Evolutionary conservation across 495 filamentous ascomycete species (phyloP).

Genomic region (Xylaria telfairii): DNA sequence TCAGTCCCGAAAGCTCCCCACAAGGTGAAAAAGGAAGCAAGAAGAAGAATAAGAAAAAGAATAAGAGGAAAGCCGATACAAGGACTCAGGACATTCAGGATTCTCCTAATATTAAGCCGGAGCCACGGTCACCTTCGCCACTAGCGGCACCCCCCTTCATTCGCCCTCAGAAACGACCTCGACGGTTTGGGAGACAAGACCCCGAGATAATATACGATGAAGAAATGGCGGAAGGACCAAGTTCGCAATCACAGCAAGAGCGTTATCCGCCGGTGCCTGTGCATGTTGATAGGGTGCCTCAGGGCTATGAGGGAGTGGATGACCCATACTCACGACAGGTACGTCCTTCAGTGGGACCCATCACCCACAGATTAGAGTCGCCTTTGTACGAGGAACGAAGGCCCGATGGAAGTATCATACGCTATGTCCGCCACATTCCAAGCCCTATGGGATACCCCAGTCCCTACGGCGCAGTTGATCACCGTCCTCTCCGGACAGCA

Average conservation of each 20-base stretch:
- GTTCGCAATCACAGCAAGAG: conserved; percentile 30
- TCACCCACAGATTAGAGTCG: conserved; percentile 31
- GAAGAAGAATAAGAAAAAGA: conserved; percentile 56
- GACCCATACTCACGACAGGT: conserved; percentile 35
- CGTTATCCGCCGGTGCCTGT: conserved; percentile 26
- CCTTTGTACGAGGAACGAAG: conserved; percentile 38
- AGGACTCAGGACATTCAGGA: conserved; percentile 45
- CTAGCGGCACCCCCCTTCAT: conserved; percentile 60
- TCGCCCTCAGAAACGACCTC: conserved; percentile 58
- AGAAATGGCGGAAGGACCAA: conserved; percentile 41
- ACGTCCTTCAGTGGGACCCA: conserved; percentile 37
- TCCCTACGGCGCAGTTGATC: conserved; percentile 50
- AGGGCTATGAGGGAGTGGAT: conserved; percentile 33
- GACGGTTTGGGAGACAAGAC: conserved; percentile 54
- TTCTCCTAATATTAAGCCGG: conserved; percentile 78
- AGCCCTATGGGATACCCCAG: conserved; percentile 56
- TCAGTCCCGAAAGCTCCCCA: conserved; percentile 60
- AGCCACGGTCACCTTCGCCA: conserved; percentile 84
- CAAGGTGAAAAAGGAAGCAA: conserved; percentile 45
- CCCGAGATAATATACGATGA: conserved; percentile 52
- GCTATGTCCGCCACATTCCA: conserved; percentile 57
- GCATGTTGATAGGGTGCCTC: conserved; percentile 30
- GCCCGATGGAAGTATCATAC: conserved; percentile 38
- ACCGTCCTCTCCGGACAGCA: conserved; percentile 59
- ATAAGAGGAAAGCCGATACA: conserved; percentile 55